A percentile compares a stretch with the other conserved stretches of the same genome.
phyloP scores from a whole-genome alignment of 768 basidiomycete species.

The Mrakia hoshinonis region DNA sequence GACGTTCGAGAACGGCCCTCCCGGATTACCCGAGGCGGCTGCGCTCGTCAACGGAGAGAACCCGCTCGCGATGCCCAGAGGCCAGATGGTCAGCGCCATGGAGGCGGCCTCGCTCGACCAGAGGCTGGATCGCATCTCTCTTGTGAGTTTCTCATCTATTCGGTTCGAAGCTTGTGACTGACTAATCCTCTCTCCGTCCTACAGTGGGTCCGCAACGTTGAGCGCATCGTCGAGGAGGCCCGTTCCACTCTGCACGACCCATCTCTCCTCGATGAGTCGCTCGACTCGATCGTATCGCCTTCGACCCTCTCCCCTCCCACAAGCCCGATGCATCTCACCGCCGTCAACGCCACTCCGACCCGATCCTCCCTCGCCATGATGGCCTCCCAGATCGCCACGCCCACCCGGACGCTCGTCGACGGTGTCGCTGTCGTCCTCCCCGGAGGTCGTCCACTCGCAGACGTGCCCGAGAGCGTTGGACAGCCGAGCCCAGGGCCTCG shows the following conservation, averaged over 20 bases:
- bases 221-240: constrained; percentile 21
- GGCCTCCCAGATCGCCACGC: constrained; percentile 9
- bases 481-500: not conserved
- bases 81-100: not conserved
- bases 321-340: not conserved
- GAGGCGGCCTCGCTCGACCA: constrained; percentile 1
- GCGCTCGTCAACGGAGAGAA: not conserved
- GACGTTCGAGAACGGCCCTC: constrained; percentile 1
- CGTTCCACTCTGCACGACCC: constrained; percentile 4
- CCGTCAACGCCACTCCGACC: constrained; percentile 8
- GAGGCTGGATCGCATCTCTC: constrained; percentile 22
- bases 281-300: not conserved
- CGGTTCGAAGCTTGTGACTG: not conserved
- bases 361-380: not conserved
- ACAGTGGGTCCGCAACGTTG: constrained; percentile 23
- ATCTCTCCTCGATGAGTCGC: not conserved
- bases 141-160: not conserved
- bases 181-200: not conserved
- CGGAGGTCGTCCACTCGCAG: constrained; percentile 8
- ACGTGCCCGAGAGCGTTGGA: constrained; percentile 15
- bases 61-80: not conserved
- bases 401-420: constrained; percentile 8
- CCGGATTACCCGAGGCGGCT: not conserved
- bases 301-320: not conserved
- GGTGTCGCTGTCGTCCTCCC: not conserved